Base-by-base conservation (phyloP, 1,284 basidiomycete genomes). In the Boletus albobrunnescens region DNA sequence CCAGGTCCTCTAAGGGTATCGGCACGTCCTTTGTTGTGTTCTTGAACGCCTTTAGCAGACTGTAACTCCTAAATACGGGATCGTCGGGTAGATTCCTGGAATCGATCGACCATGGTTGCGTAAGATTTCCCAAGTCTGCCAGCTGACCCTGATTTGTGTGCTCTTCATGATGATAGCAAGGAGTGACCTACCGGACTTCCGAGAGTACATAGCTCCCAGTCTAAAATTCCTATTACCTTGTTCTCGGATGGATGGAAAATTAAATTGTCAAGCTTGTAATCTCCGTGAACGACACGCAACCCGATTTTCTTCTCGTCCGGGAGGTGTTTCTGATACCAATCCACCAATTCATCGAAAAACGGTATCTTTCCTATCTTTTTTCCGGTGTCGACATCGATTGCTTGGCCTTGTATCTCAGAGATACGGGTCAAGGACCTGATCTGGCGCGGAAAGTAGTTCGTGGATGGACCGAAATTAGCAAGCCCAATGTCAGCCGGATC, bases 201-300 rank as follows among this genome's bases (percentile, higher is more conserved):
- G 14, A 96, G 76, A 1, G 95, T 98, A 59, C 91, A 94, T 31
- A 98, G 71, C 64, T 98, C 94, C 94, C 94, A 98, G 65, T 98
- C 94, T 40, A 98, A 71, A 36, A 98, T 92, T 2, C 91, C 94
- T 58, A 98, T 94, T 2, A 98, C 93, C 37, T 81, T 74, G 49
- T 94, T 91, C 68, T 96, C 86, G 2, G 86, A 93, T 0, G 90
- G 88, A 62, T 97, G 94, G 70, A 94, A 98, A 52, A 98, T 81
- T 56, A 98, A 67, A 64, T 98, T 99, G 68, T 99, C 94, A 19
- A 96, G 77, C 69, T 99, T 99, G 67, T 92, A 98, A 67, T 98
- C 94, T 19, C 95, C 94, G 63, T 98, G 94, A 4, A 96, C 91
- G 53, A 95, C 82, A 30, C 88, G 79, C 43, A 82, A 72, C 2